These are phyloP conservation scores for Magnolia kwangsiensis DNA, from an alignment of 164 flowering plant genomes.

Conservation along the genomic window DNA sequence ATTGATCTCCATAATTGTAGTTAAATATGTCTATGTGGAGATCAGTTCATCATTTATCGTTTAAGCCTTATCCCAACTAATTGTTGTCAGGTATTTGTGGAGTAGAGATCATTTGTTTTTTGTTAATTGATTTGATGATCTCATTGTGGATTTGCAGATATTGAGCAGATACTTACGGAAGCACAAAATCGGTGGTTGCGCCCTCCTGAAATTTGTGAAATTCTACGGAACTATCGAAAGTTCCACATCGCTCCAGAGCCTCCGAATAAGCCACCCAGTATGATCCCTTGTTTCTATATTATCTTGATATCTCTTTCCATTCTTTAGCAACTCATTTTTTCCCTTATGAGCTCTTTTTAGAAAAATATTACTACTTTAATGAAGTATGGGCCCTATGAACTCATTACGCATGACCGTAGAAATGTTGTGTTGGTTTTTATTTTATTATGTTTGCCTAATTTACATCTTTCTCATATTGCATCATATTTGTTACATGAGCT, in stretches of 20 bases:
- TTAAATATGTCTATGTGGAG: no score
- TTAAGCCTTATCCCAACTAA: background rate
- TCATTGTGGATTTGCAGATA: constrained; percentile 42
- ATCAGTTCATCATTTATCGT: no score
- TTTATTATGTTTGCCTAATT: no score
- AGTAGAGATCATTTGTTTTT: background rate
- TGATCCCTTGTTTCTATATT: constrained; percentile 16
- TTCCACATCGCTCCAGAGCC: constrained; percentile 80
- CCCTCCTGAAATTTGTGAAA: constrained; percentile 93
- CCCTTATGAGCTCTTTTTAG: background rate
- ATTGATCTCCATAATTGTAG: no score
- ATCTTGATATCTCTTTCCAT: background rate
- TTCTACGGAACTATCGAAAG: constrained; percentile 62
- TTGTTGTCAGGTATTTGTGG: background rate
- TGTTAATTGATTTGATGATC: background rate
- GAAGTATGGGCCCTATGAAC: background rate
- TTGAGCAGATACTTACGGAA: constrained; percentile 67
- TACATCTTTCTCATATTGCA: no score
- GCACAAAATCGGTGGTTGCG: constrained; percentile 87
- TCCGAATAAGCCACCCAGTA: constrained; percentile 80
- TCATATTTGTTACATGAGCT: no score
- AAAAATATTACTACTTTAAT: background rate
- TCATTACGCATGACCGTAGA: background rate
- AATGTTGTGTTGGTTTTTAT: background rate
- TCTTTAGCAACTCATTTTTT: background rate